Percentiles rank a stretch among this genome's conserved stretches.
Evolutionary conservation across 805 yeast species (phyloP).

Genomic region (Cyberlindnera subsufficiens): DNA sequence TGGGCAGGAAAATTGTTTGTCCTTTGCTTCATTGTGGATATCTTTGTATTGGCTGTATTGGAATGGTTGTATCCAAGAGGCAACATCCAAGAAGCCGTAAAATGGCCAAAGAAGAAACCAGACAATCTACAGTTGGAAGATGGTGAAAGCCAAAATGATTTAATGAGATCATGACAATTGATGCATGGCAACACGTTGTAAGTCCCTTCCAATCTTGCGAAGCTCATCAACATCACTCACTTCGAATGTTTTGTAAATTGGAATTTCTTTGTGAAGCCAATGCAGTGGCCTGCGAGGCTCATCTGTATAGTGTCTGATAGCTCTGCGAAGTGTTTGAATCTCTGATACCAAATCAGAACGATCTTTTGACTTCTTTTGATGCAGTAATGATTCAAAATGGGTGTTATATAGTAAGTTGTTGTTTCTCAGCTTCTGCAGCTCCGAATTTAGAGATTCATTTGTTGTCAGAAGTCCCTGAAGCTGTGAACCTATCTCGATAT

Average conservation of each 20-base stretch:
- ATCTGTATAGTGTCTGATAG: conserved; percentile 6
- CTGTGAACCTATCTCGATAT: conserved; percentile 8
- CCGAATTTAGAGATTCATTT: conserved; percentile 21
- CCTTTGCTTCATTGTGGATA: conserved; percentile 76
- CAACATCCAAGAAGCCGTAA: conserved; percentile 65
- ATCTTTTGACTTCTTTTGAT: conserved; percentile 29
- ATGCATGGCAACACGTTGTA: conserved; percentile 8
- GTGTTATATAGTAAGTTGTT: conserved; percentile 21
- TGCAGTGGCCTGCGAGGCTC: background rate
- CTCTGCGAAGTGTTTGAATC: conserved; percentile 34
- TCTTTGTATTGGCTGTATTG: conserved; percentile 53
- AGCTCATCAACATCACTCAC: conserved; percentile 12
- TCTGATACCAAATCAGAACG: conserved; percentile 38
- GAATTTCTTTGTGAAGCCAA: conserved; percentile 12
- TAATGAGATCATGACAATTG: conserved; percentile 3
- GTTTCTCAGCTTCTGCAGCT: conserved; percentile 25
- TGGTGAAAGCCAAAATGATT: background rate
- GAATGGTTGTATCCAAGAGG: conserved; percentile 67
- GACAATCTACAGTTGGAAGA: background rate
- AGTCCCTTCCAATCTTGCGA: conserved; percentile 15
- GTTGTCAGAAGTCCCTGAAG: conserved; percentile 15
- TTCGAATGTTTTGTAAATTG: conserved; percentile 3
- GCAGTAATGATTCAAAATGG: conserved; percentile 28
- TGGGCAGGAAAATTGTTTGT: conserved; percentile 86
- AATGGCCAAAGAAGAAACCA: conserved; percentile 59